phyloP scores from a whole-genome alignment of 1,284 basidiomycete species.

The Athelia sp. region DNA sequence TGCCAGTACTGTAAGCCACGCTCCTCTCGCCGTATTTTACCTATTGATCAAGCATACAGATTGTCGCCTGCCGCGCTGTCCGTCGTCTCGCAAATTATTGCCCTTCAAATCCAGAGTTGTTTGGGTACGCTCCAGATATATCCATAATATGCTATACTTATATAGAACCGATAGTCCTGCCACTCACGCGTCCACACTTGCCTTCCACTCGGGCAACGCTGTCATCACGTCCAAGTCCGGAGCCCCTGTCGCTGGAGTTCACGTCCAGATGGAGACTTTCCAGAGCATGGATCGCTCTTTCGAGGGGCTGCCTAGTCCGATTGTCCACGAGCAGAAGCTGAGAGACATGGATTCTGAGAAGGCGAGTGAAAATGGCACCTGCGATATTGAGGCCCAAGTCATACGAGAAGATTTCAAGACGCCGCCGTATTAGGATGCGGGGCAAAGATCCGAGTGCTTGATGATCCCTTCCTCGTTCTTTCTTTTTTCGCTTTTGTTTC shows the following conservation, averaged over 20 bases:
- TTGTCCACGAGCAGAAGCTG: not conserved
- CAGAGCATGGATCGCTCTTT: constrained; percentile 24
- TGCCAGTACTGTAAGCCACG: constrained; percentile 48
- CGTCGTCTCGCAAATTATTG: constrained; percentile 61
- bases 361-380: not conserved
- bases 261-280: constrained; percentile 59
- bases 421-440: not conserved
- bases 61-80: constrained; percentile 67
- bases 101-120: constrained; percentile 44
- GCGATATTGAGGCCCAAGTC: not conserved
- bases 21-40: not conserved
- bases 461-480: no score
- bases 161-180: constrained; percentile 20
- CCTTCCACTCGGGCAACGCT: constrained; percentile 32
- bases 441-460: no score
- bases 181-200: constrained; percentile 36
- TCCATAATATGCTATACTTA: not conserved
- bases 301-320: not conserved
- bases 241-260: constrained; percentile 32
- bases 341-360: not conserved
- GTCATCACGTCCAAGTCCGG: constrained; percentile 19
- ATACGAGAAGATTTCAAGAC: not conserved
- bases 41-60: constrained; percentile 32
- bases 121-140: constrained; percentile 35
- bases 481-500: no score